Conservation (phyloP, 2,329 filamentous ascomycete genomes). For the Aspergillus sp. region DNA sequence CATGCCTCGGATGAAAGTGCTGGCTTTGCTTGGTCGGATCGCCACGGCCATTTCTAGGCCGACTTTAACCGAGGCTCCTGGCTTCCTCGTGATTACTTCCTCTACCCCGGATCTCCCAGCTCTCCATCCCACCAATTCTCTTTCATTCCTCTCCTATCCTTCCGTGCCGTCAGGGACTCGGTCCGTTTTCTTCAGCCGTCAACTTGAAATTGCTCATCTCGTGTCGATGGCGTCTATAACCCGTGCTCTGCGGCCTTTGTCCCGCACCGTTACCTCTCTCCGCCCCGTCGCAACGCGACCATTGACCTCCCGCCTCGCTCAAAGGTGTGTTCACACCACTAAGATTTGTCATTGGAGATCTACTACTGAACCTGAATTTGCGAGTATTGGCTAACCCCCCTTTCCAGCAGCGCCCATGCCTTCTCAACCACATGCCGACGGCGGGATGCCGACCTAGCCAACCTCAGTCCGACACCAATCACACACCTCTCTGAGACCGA, state of each 20-base stretch:
- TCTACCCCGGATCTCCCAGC: slow-evolving; percentile 2
- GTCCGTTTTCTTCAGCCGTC: neutral
- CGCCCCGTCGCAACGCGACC: slow-evolving; percentile 45
- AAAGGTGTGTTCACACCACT: slow-evolving; percentile 38
- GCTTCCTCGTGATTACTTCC: slow-evolving; percentile 13
- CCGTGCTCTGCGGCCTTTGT: slow-evolving; percentile 52
- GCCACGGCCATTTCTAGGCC: neutral
- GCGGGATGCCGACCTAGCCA: slow-evolving; percentile 67
- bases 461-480: slow-evolving; percentile 88
- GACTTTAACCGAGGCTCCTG: slow-evolving; percentile 21
- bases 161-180: neutral
- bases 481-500: slow-evolving; percentile 91
- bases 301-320: slow-evolving; percentile 43
- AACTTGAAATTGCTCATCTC: neutral
- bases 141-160: neutral
- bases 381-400: neutral
- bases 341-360: neutral
- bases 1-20: neutral
- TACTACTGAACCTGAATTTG: too few relatives aligned
- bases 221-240: slow-evolving; percentile 54
- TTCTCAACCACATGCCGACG: slow-evolving; percentile 65
- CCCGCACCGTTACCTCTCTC: slow-evolving; percentile 43
- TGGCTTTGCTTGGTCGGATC: neutral
- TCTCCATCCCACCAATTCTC: neutral
- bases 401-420: slow-evolving; percentile 49